Conservation (phyloP, 352 stramenopile genomes). For the Pythium aristosporum region DNA sequence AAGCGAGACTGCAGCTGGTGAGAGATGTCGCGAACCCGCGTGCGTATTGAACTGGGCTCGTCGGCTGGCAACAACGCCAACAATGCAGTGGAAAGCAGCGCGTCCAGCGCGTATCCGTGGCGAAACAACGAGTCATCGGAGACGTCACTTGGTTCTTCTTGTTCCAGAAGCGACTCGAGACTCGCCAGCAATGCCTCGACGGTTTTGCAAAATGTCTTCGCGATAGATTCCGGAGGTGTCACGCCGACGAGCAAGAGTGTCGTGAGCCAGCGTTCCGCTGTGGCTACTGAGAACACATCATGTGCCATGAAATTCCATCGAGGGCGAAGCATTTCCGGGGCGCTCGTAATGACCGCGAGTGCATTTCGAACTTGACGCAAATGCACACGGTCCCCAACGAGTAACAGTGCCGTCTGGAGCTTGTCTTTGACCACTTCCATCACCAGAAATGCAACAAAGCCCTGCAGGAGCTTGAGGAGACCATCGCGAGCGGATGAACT, state of each 20-base stretch:
- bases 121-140: background rate
- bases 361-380: constrained; percentile 7
- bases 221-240: background rate
- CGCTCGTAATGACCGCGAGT: constrained; percentile 7
- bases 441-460: constrained; percentile 12
- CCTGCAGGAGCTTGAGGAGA: constrained; percentile 20
- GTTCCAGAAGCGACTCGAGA: background rate
- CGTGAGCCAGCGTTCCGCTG: constrained; percentile 12
- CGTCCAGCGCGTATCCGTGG: constrained; percentile 8
- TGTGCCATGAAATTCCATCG: background rate
- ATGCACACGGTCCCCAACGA: constrained; percentile 3
- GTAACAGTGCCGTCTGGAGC: constrained; percentile 11
- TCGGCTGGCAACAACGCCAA: background rate
- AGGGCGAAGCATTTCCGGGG: background rate
- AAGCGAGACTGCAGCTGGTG: background rate
- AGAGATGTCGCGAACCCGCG: background rate
- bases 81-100: background rate
- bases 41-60: background rate
- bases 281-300: constrained; percentile 12
- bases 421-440: constrained; percentile 14
- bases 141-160: background rate
- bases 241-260: constrained; percentile 2
- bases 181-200: constrained; percentile 14
- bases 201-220: background rate
- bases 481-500: constrained; percentile 2